phyloP scores from a whole-genome alignment of 1,284 basidiomycete species.

The Phylloboletellus chloephorus region DNA sequence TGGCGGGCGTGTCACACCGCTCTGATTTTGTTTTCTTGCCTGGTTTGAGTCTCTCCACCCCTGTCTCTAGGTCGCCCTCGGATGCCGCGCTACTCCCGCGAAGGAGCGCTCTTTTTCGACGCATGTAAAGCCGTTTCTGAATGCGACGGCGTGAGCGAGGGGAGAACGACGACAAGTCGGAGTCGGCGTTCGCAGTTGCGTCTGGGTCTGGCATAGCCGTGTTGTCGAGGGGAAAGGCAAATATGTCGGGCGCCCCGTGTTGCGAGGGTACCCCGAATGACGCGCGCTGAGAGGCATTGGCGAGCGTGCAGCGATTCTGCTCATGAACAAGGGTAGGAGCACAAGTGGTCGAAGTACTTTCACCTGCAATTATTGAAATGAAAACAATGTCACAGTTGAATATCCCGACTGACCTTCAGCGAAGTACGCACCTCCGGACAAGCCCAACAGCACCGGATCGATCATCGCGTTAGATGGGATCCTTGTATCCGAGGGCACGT shows the following conservation, averaged over 20 bases:
- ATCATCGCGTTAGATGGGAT: constrained; percentile 13
- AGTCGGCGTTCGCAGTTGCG: constrained; percentile 6
- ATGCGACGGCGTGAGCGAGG: constrained; percentile 52
- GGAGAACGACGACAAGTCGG: constrained; percentile 33
- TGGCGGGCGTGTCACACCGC: not conserved
- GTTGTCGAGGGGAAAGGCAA: not conserved
- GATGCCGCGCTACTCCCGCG: constrained; percentile 5
- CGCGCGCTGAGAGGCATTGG: constrained; percentile 1
- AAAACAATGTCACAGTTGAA: not conserved
- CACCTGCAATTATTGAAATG: not conserved
- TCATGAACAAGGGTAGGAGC: not conserved
- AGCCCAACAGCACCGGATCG: constrained; percentile 21
- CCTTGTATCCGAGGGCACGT: not conserved
- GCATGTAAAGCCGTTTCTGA: constrained; percentile 65
- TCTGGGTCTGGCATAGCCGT: constrained; percentile 7
- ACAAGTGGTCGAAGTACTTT: no score
- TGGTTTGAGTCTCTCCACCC: constrained; percentile 23
- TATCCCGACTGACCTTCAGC: not conserved
- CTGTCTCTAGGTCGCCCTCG: constrained; percentile 1
- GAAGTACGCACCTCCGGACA: constrained; percentile 13
- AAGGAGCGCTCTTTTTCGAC: constrained; percentile 52
- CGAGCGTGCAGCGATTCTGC: not conserved
- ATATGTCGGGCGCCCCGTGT: not conserved
- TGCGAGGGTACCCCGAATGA: not conserved
- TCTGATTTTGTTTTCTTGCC: constrained; percentile 28